phyloP scores from a whole-genome alignment of 768 basidiomycete species.

The Rhizopogon vinicolor region DNA sequence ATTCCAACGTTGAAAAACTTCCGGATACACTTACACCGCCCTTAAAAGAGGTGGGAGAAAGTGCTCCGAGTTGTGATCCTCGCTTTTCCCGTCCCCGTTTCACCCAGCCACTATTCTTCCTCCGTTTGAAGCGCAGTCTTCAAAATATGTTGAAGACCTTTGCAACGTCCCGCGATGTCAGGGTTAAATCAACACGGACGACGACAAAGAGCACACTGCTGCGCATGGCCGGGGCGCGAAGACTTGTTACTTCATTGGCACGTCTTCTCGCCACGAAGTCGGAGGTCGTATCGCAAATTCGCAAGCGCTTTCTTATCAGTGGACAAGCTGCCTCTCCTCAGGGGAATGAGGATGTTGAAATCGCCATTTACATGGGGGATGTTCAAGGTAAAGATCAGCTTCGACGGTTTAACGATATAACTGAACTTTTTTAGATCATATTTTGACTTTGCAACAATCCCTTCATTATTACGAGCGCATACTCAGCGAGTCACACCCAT shows the following conservation, averaged over 20 bases:
- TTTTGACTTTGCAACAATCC: slow-evolving; percentile 80
- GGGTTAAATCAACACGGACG: slow-evolving; percentile 25
- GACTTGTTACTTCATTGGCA: slow-evolving; percentile 73
- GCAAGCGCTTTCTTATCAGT: slow-evolving; percentile 56
- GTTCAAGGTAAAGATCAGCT: slow-evolving; percentile 63
- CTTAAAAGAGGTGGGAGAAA: background rate
- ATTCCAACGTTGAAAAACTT: slow-evolving; percentile 1
- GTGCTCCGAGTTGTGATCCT: background rate
- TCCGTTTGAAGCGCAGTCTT: slow-evolving; percentile 31
- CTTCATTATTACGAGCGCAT: slow-evolving; percentile 85
- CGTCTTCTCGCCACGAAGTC: slow-evolving; percentile 76
- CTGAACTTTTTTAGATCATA: slow-evolving; percentile 61
- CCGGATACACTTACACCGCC: background rate
- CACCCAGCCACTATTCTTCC: slow-evolving; percentile 24
- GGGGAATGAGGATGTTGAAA: slow-evolving; percentile 54
- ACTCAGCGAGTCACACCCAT: slow-evolving; percentile 82
- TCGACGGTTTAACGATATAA: background rate
- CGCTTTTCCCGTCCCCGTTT: slow-evolving; percentile 20
- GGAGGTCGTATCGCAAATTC: slow-evolving; percentile 75
- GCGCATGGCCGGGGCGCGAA: slow-evolving; percentile 75
- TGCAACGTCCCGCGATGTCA: slow-evolving; percentile 1
- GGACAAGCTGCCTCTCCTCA: slow-evolving; percentile 25
- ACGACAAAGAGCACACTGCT: slow-evolving; percentile 51
- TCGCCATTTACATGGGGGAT: slow-evolving; percentile 87
- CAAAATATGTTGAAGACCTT: slow-evolving; percentile 3